Percentiles rank a stretch among this genome's conserved stretches.
Evolutionary conservation across 371 early-diverging fungal species (phyloP).

Genomic region (Mucor saturninus): DNA sequence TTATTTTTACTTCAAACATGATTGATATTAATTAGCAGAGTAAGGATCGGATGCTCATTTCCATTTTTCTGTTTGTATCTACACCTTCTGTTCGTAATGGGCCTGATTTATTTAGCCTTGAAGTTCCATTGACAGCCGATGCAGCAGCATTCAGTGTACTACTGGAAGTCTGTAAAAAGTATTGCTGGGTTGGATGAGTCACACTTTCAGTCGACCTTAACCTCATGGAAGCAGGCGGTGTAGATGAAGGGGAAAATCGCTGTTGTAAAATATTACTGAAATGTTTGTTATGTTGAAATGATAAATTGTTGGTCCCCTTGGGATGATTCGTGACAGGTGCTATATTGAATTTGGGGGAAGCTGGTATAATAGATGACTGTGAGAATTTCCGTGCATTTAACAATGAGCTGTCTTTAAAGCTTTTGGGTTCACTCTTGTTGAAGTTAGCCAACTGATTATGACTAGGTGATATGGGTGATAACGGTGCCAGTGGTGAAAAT

Average conservation of each 20-base stretch:
- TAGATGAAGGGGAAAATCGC: conserved; percentile 9
- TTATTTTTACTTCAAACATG: too few relatives aligned
- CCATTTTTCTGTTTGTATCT: conserved; percentile 19
- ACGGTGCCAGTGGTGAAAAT: conserved; percentile 22
- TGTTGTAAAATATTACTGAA: not conserved
- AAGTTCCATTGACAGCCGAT: conserved; percentile 35
- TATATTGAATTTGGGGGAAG: conserved; percentile 36
- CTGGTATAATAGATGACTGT: conserved; percentile 3
- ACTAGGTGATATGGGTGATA: conserved; percentile 20
- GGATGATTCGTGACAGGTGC: conserved; percentile 33
- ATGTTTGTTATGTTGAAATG: not conserved
- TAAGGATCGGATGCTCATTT: conserved; percentile 45
- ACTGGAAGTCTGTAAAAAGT: conserved; percentile 51
- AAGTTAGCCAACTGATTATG: not conserved
- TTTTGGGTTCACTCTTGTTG: not conserved
- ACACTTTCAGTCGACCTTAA: conserved; percentile 22
- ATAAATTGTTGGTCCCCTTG: not conserved
- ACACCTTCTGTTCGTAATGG: not conserved
- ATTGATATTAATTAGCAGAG: conserved; percentile 27
- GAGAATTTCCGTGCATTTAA: not conserved
- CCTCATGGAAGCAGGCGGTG: conserved; percentile 5
- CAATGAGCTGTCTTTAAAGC: not conserved
- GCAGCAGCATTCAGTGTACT: conserved; percentile 51
- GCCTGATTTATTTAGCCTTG: conserved; percentile 16
- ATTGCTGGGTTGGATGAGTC: conserved; percentile 52